Evolutionary conservation across 2,329 filamentous ascomycete species (phyloP), one percentile per base, ranked within the genome.

Genomic region (Exophiala viscosa): DNA sequence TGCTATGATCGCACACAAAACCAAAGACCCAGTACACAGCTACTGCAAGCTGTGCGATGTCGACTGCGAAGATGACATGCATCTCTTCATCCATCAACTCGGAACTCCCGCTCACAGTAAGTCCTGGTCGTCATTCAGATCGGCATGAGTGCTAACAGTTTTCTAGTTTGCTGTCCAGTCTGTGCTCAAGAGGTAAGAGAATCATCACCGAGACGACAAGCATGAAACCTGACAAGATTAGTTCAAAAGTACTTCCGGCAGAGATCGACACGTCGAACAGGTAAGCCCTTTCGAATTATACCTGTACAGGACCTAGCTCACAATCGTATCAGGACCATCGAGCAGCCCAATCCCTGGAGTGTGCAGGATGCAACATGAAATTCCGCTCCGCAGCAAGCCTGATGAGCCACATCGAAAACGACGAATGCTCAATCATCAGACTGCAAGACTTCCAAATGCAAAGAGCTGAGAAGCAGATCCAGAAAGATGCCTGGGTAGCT

Each of bases 371-470:
- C 61, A 59, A 65, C 3, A 54, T 61, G 8, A 62, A 68, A 2
- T 84, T 82, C 64, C 67, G 65, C 10, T 70, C 71, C 8, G 79
- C 80, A 0, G 67, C 71, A 5, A 67, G 69, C 4, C 65, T 82
- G 35, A 75, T 83, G 51, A 66, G 67, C 13, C 82, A 85, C 58
- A 71, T 84, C 15, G 80, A 84, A 60, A 68, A 71, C 8, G 74
- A 74, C 15, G 64, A 75, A 33, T 85, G 82, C 61, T 43, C 57
- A 0, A 65, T 64, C 2, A 76, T 82, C 55, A 60, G 57, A 2
- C 58, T 67, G 1, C 53, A 64, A 0, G 67, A 76, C 10, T 79
- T 82, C 54, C 64, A 71, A 13, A 69, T 70, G n/a, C 69, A 76
- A 42, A 70, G 80, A 17, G 69, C 75, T 13, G 75, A 80, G 62